A percentile compares a stretch with the other conserved stretches of the same genome.
Evolutionary conservation across 2,329 filamentous ascomycete species (phyloP).

Genomic region (Ustulina deusta): DNA sequence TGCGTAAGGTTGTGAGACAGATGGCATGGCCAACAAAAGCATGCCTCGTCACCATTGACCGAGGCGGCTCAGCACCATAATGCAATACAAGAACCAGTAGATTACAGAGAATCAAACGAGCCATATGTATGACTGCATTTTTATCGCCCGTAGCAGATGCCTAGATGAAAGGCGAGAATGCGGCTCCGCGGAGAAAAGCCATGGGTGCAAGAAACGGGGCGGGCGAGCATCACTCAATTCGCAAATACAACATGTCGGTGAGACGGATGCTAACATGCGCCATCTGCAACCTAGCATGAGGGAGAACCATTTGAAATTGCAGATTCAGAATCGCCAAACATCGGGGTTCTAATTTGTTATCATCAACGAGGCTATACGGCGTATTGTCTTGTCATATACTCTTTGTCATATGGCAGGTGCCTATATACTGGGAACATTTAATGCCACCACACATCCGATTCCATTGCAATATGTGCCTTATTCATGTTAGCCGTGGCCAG

Average conservation of each 20-base stretch:
- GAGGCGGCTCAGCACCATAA: not conserved
- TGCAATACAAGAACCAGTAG: not conserved
- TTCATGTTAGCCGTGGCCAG: not conserved
- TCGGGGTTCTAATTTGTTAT: not conserved
- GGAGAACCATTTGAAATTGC: not conserved
- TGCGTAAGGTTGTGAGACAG: not conserved
- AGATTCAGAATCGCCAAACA: not conserved
- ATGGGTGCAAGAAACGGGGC: not conserved
- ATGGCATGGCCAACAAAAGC: too few relatives aligned
- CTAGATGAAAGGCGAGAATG: not conserved
- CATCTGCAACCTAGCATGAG: not conserved
- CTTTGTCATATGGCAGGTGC: not conserved
- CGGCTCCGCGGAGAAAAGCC: too few relatives aligned
- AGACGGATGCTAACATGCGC: not conserved
- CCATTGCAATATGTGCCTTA: not conserved
- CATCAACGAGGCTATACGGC: not conserved
- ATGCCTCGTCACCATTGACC: not conserved
- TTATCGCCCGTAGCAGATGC: not conserved
- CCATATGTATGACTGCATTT: not conserved
- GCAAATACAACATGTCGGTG: not conserved
- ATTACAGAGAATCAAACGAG: not conserved
- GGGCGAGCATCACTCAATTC: not conserved
- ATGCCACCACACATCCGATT: not conserved
- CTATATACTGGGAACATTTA: not conserved
- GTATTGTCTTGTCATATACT: not conserved